phyloP scores from a whole-genome alignment of 306 rosid species.

The Quercus ilex region DNA sequence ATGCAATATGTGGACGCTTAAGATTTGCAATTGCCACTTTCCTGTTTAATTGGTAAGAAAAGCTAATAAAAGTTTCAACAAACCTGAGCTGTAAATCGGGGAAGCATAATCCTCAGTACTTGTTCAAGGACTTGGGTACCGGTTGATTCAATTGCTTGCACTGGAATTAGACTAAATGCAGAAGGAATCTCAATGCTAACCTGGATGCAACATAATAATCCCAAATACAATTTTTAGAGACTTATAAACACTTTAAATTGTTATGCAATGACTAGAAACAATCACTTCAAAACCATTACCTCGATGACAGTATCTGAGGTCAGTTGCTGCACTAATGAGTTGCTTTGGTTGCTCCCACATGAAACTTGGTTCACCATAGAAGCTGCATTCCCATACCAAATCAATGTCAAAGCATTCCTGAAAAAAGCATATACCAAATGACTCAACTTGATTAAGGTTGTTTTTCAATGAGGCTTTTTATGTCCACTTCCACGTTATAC shows the following conservation, averaged over 20 bases:
- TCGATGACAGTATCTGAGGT: conserved; percentile 83
- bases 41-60: not conserved
- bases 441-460: conserved; percentile 42
- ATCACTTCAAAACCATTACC: conserved; percentile 36
- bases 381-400: conserved; percentile 93
- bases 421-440: conserved; percentile 55
- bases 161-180: conserved; percentile 73
- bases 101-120: conserved; percentile 83
- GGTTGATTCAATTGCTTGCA: conserved; percentile 81
- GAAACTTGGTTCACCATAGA: conserved; percentile 86
- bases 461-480: conserved; percentile 11
- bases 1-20: not conserved
- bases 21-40: not conserved
- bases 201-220: conserved; percentile 46
- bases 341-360: conserved; percentile 45
- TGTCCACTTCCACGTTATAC: not conserved
- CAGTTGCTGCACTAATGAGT: conserved; percentile 53
- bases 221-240: not conserved
- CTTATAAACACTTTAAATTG: not conserved
- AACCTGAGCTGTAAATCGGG: conserved; percentile 90
- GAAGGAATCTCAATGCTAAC: conserved; percentile 83
- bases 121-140: conserved; percentile 96
- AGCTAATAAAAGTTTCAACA: conserved; percentile 15
- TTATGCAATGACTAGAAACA: not conserved
- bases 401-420: conserved; percentile 72